Conservation (phyloP, 2,329 filamentous ascomycete genomes). For the Cytospora schulzeri region DNA sequence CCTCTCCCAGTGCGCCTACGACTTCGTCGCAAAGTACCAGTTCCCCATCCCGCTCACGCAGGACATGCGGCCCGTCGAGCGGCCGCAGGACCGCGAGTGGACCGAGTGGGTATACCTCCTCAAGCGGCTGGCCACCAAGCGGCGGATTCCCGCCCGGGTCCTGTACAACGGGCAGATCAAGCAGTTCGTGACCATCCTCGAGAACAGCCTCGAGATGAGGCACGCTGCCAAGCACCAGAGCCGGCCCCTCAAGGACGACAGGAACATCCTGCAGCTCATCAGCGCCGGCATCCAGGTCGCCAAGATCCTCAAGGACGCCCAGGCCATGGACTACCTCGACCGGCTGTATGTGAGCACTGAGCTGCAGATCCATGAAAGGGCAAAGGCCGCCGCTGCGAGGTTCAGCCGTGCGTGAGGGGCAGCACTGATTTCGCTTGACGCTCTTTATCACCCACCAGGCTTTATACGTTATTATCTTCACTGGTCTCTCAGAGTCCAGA, state of each 20-base stretch:
- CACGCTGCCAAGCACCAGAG: slow-evolving; percentile 84
- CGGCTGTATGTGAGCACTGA: slow-evolving; percentile 81
- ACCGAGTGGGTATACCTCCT: slow-evolving; percentile 90
- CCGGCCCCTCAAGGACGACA: slow-evolving; percentile 81
- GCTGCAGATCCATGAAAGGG: slow-evolving; percentile 72
- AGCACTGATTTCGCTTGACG: slow-evolving; percentile 12
- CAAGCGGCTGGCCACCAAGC: slow-evolving; percentile 82
- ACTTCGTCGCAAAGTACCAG: slow-evolving; percentile 89
- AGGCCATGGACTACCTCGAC: slow-evolving; percentile 81
- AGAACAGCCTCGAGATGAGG: slow-evolving; percentile 86
- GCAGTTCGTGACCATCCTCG: slow-evolving; percentile 83
- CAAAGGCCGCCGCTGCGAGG: slow-evolving; percentile 44
- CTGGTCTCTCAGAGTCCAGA: not conserved
- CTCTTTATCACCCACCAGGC: not conserved
- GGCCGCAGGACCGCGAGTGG: slow-evolving; percentile 80
- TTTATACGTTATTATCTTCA: slow-evolving; percentile 11
- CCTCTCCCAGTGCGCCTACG: slow-evolving; percentile 81
- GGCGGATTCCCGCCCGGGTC: slow-evolving; percentile 80
- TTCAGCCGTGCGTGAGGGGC: slow-evolving; percentile 38
- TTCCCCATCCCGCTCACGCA: slow-evolving; percentile 84
- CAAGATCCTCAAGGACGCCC: slow-evolving; percentile 82
- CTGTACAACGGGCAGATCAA: slow-evolving; percentile 91
- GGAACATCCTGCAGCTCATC: slow-evolving; percentile 85
- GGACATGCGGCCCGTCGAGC: slow-evolving; percentile 76
- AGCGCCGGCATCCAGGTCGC: slow-evolving; percentile 86